Percentiles rank a stretch among this genome's conserved stretches.
phyloP scores from a whole-genome alignment of 2,329 filamentous ascomycete species.

The Zymoseptoria ardabiliae region DNA sequence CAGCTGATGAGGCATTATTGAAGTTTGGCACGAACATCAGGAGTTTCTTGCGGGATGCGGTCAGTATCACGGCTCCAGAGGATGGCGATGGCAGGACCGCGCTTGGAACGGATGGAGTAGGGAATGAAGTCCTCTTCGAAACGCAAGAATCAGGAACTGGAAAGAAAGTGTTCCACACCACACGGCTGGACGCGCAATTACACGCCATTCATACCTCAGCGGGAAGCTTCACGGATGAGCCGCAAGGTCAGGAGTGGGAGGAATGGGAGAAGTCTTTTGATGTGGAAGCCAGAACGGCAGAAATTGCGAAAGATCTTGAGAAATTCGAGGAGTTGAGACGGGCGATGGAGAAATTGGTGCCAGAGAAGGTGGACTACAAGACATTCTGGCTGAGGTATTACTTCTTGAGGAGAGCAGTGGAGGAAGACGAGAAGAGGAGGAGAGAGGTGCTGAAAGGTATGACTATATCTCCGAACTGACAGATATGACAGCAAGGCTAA shows the following conservation, averaged over 20 bases:
- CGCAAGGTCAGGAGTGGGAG: slow-evolving; percentile 61
- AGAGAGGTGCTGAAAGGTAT: slow-evolving; percentile 85
- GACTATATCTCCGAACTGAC: slow-evolving; percentile 17
- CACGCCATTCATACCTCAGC: slow-evolving; percentile 86
- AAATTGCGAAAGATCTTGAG: slow-evolving; percentile 73
- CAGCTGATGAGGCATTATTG: slow-evolving; percentile 87
- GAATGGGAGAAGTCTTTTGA: slow-evolving; percentile 69
- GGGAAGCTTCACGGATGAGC: slow-evolving; percentile 77
- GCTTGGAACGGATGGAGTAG: slow-evolving; percentile 18
- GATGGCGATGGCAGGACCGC: slow-evolving; percentile 39
- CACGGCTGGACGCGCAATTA: slow-evolving; percentile 87
- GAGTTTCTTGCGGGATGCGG: slow-evolving; percentile 83
- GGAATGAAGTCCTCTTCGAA: slow-evolving; percentile 68
- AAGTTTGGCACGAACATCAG: slow-evolving; percentile 85
- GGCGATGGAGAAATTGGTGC: slow-evolving; percentile 95
- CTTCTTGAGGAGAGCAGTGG: slow-evolving; percentile 84
- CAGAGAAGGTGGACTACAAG: slow-evolving; percentile 78
- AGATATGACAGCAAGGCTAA: slow-evolving; percentile 8
- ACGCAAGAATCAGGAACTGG: slow-evolving; percentile 79
- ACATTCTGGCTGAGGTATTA: slow-evolving; percentile 95
- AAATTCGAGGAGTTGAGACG: slow-evolving; percentile 76
- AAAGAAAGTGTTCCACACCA: slow-evolving; percentile 90
- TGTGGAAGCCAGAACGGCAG: slow-evolving; percentile 73
- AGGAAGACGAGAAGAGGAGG: slow-evolving; percentile 82
- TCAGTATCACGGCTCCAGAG: slow-evolving; percentile 71